Base-by-base conservation (phyloP, 2,329 filamentous ascomycete genomes). In the Sporothrix inflata region DNA sequence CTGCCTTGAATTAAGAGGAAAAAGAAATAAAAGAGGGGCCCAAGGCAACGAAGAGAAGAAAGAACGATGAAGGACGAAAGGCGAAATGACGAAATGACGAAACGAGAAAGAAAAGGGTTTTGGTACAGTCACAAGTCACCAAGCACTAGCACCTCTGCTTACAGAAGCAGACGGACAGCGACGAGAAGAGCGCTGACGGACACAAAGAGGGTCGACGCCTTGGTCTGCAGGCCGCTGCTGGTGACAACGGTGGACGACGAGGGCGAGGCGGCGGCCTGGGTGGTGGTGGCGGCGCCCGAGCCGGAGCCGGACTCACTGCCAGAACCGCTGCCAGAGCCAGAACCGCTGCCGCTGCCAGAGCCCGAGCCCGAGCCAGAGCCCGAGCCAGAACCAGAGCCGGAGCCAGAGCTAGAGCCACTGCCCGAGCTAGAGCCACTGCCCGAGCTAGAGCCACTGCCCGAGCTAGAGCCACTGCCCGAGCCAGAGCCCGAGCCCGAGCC, bases 201-300 rank as follows among this genome's bases (percentile, higher is more conserved):
- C 19, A 30, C 42, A 19, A 70, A 19, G 2, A 70, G 24, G n/a
- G 55, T 21, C 27, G 69, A 70, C 3, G 55, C 69, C 40, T 70
- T 24, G 24, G 14, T 60, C 69, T 70, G 69, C 24, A 70, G n/a
- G 45, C 55, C 69, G 69, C 42, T 40, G 69, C 27, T 53, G 45
- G 69, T 51, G 42, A 53, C 55, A 42, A 61, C 27, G 4, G 38
- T 27, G 14, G 68, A 24, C 3, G 68, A 11, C 5, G 68, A 47
- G 14, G 51, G 30, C 9, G 51, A 38, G 9, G 66, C 27, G 14
- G 53, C 53, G 5, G 24, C 53, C 53, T n/a, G 12, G 16, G 27
- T 57, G 27, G 53, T 34, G 27, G 53, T 27, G 4, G 27, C 53
- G 27, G 53, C 53, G 27, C 30, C 19, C 5, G 47, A 49, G 5